Base-by-base conservation (phyloP, 1,139 yeast species). In the Suhomyces bribrorum region DNA sequence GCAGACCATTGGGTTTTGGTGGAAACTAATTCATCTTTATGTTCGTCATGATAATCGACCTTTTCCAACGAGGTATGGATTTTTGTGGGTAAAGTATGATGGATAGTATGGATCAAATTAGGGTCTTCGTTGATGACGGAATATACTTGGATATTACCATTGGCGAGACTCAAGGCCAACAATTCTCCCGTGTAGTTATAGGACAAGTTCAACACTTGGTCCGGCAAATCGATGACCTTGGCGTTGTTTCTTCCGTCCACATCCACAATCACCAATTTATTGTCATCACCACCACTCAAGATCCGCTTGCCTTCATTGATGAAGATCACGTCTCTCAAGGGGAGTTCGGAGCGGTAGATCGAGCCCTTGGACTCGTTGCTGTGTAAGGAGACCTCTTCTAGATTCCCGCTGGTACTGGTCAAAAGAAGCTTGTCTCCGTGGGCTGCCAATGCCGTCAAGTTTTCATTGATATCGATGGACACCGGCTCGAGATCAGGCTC, bases 251-350 rank as follows among this genome's bases (percentile, higher is more conserved):
- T 69, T n/a, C 61, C 63, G 15, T 52, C 54, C 13, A 76, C 52
- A 44, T 79, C 82, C 3, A 86, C 64, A 2, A 87, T 53, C 7
- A 72, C 68, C 39, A 86, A 67, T 44, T 79, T 78, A 37, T 77
- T 73, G 45, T 86, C 94, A 52, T 87, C 94, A 37, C 96, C 94
- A 20, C 88, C 92, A 39, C 82, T 74, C 1, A 86, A 77, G 3
- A 79, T 66, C 63, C 85, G 73, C 35, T 77, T 71, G 0, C 90
- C 95, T 44, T 81, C 85, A 44, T 84, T 86, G 31, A 86, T 79
- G 56, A 85, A 80, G 13, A 65, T 65, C 5, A 82, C 69, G 45
- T 80, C 86, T 46, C 94, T 72, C 27, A 89, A 58, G 0, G 95
- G 86, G 29, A 86, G 64, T 14, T 85, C 74, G 2, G 79, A 66